phyloP scores from a whole-genome alignment of 495 filamentous ascomycete species.

The Hypomontagnella monticulosa region DNA sequence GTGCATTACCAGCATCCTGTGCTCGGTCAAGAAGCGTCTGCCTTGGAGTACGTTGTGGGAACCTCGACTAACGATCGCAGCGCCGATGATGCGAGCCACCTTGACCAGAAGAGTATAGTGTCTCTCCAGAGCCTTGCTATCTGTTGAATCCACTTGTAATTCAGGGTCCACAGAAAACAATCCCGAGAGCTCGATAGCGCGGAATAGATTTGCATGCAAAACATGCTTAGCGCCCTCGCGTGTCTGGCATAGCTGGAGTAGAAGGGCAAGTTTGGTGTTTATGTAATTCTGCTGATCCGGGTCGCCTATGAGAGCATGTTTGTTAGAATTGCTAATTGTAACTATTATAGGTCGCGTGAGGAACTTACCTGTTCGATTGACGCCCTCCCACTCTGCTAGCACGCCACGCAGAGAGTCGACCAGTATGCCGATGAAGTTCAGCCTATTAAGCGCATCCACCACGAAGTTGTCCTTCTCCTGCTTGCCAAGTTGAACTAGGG shows the following conservation, averaged over 20 bases:
- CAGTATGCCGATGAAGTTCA: conserved; percentile 90
- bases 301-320: conserved; percentile 38
- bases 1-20: conserved; percentile 80
- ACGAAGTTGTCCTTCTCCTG: conserved; percentile 72
- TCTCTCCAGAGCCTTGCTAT: conserved; percentile 74
- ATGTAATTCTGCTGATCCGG: conserved; percentile 64
- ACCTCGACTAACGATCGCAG: conserved; percentile 79
- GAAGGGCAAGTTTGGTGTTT: conserved; percentile 79
- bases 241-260: conserved; percentile 85
- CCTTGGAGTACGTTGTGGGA: conserved; percentile 84
- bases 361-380: conserved; percentile 46
- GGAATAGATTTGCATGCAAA: conserved; percentile 89
- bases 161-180: conserved; percentile 94
- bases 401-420: conserved; percentile 83
- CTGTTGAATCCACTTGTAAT: conserved; percentile 66
- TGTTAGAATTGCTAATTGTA: conserved; percentile 33
- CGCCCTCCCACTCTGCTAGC: conserved; percentile 65
- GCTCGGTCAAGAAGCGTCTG: conserved; percentile 77
- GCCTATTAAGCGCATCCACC: conserved; percentile 78
- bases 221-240: conserved; percentile 81
- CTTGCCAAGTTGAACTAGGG: conserved; percentile 73
- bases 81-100: conserved; percentile 82
- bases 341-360: conserved; percentile 2
- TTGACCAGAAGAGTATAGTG: conserved; percentile 85
- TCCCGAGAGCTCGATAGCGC: conserved; percentile 76